phyloP scores from a whole-genome alignment of 2,329 filamentous ascomycete species.

The Diaporthe vexans region DNA sequence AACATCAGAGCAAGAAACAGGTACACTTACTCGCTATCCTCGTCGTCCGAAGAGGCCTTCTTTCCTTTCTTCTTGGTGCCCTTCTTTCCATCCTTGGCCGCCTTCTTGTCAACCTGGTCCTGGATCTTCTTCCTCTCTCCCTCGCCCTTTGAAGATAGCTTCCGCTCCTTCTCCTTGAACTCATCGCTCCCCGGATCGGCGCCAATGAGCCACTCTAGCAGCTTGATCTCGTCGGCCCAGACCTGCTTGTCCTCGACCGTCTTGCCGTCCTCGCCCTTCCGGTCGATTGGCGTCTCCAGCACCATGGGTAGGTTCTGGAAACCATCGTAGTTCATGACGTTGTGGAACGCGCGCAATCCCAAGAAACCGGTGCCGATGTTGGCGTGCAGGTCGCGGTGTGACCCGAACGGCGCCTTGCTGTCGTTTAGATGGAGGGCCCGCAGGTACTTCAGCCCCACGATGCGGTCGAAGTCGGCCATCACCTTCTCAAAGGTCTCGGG shows the following conservation, averaged over 20 bases:
- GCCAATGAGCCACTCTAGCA: slow-evolving; percentile 88
- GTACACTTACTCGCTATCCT: slow-evolving; percentile 48
- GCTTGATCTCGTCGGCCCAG: slow-evolving; percentile 95
- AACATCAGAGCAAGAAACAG: not conserved
- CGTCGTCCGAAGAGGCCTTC: slow-evolving; percentile 51
- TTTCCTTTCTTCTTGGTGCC: slow-evolving; percentile 55
- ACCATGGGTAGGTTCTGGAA: slow-evolving; percentile 90
- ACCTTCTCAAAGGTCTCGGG: slow-evolving; percentile 80
- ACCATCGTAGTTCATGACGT: slow-evolving; percentile 84
- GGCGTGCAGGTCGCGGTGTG: slow-evolving; percentile 89
- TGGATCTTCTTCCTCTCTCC: slow-evolving; percentile 81
- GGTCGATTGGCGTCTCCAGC: slow-evolving; percentile 94
- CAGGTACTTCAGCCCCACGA: slow-evolving; percentile 84
- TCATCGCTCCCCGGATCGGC: slow-evolving; percentile 83
- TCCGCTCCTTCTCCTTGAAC: slow-evolving; percentile 75
- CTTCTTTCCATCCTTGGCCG: slow-evolving; percentile 69
- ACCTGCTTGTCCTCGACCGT: slow-evolving; percentile 82
- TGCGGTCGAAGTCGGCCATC: slow-evolving; percentile 80
- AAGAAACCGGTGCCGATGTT: slow-evolving; percentile 97
- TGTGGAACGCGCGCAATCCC: slow-evolving; percentile 90
- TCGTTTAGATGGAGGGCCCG: slow-evolving; percentile 94
- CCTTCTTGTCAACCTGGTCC: slow-evolving; percentile 83
- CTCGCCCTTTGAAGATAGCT: slow-evolving; percentile 76
- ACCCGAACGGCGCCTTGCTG: slow-evolving; percentile 88
- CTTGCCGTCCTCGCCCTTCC: slow-evolving; percentile 74